phyloP scores from a whole-genome alignment of 106 monocot species.

The Iris macrosiphon region DNA sequence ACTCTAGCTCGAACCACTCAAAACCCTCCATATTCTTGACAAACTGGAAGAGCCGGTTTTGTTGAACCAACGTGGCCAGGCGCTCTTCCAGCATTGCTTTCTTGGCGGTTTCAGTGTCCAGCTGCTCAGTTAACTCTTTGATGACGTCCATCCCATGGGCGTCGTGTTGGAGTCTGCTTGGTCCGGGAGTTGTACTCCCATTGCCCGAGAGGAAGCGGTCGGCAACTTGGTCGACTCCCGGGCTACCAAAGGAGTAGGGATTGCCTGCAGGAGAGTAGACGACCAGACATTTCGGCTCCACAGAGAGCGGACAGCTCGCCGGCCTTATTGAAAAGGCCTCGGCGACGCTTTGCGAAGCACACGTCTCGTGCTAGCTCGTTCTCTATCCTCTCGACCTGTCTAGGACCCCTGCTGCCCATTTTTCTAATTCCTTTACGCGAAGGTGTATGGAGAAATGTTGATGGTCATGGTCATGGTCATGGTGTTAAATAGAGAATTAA shows the following conservation, averaged over 20 bases:
- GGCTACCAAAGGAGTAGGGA: conserved; percentile 11
- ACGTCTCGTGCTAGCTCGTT: conserved; percentile 10
- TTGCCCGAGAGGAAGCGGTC: not conserved
- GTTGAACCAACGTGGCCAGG: not conserved
- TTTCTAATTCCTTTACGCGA: too few species aligned
- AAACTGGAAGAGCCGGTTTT: not conserved
- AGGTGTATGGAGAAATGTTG: too few species aligned
- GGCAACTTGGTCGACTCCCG: not conserved
- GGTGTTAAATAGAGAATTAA: too few species aligned
- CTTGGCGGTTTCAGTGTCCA: not conserved
- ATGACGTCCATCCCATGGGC: not conserved
- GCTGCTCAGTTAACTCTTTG: not conserved
- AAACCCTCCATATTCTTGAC: not conserved
- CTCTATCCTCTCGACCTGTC: conserved; percentile 1
- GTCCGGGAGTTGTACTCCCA: too few species aligned
- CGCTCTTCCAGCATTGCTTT: not conserved
- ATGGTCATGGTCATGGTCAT: too few species aligned
- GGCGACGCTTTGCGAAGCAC: conserved; percentile 7
- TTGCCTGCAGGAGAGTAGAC: conserved; percentile 12
- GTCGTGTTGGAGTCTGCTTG: not conserved
- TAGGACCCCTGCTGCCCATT: too few species aligned
- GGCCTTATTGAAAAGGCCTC: conserved; percentile 14
- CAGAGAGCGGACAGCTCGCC: conserved; percentile 7
- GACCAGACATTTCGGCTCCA: conserved; percentile 7
- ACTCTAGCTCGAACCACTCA: not conserved